Evolutionary conservation across 495 filamentous ascomycete species (phyloP).

Genomic region (Xylaria acuta): DNA sequence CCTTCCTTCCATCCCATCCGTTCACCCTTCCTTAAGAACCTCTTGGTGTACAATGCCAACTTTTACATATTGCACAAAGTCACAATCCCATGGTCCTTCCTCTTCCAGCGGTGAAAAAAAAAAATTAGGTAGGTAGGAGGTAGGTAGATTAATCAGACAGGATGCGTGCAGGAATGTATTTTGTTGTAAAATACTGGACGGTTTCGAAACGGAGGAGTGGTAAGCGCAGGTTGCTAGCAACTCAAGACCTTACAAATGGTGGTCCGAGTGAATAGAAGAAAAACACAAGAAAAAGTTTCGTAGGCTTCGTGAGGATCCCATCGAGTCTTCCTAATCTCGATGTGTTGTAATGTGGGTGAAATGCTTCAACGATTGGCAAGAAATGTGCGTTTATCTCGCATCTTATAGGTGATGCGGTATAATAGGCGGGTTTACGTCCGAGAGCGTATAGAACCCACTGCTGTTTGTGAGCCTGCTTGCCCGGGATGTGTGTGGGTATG

Average conservation of each 20-base stretch:
- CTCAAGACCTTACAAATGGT: background rate
- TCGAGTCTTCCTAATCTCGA: slow-evolving; percentile 35
- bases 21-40: background rate
- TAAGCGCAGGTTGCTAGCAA: background rate
- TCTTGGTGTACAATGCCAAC: slow-evolving; percentile 14
- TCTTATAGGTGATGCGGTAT: slow-evolving; percentile 28
- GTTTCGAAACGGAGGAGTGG: background rate
- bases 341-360: slow-evolving; percentile 32
- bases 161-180: slow-evolving; percentile 3
- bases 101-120: background rate
- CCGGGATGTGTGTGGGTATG: slow-evolving; percentile 47
- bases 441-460: slow-evolving; percentile 39
- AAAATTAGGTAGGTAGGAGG: background rate
- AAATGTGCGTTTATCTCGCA: background rate
- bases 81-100: background rate
- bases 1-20: background rate
- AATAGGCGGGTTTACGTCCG: slow-evolving; percentile 36
- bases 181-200: background rate
- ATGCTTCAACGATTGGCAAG: slow-evolving; percentile 28
- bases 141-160: background rate
- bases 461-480: slow-evolving; percentile 46
- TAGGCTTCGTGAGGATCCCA: slow-evolving; percentile 41
- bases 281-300: slow-evolving; percentile 33
- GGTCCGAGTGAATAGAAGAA: slow-evolving; percentile 4
- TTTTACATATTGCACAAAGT: slow-evolving; percentile 7